phyloP scores from a whole-genome alignment of 768 basidiomycete genomes.

The Tulasnella sp. region DNA sequence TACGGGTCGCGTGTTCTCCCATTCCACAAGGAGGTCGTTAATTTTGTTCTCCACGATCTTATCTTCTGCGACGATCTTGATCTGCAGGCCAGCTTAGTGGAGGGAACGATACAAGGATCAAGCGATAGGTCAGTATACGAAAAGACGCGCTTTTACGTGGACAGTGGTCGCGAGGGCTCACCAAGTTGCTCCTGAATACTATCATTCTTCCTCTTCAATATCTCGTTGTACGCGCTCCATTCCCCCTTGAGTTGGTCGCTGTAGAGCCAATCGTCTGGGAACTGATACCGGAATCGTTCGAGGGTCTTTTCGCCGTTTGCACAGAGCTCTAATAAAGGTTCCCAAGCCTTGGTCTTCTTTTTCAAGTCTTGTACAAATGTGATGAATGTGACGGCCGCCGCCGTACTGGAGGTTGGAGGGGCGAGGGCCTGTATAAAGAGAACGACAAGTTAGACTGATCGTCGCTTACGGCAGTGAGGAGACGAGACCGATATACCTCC shows the following conservation, averaged over 20 bases:
- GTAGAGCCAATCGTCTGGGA: constrained; percentile 95
- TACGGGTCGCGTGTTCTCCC: constrained; percentile 93
- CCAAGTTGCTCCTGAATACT: constrained; percentile 97
- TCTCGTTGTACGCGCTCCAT: constrained; percentile 98
- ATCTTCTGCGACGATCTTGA: constrained; percentile 99
- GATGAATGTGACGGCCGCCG: constrained; percentile 96
- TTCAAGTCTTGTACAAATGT: constrained; percentile 99
- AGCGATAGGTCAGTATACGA: not conserved
- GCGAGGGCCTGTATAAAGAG: not conserved
- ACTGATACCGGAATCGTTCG: constrained; percentile 93
- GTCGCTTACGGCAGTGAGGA: no score
- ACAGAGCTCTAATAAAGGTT: constrained; percentile 90
- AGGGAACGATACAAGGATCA: not conserved
- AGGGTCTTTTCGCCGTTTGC: constrained; percentile 93
- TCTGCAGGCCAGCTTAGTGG: constrained; percentile 75
- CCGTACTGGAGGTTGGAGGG: constrained; percentile 39
- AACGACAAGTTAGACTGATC: not conserved
- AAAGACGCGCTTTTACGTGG: not conserved
- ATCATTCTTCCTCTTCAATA: constrained; percentile 94
- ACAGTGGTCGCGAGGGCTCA: constrained; percentile 31
- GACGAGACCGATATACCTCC: not conserved
- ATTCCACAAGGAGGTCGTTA: constrained; percentile 78
- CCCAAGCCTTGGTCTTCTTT: constrained; percentile 93
- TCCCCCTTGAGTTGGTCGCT: constrained; percentile 95
- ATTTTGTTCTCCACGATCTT: constrained; percentile 97